A percentile compares a stretch with the other conserved stretches of the same genome.
Conservation (phyloP, 2,329 filamentous ascomycete species). For the Teratosphaeria nubilosa region DNA sequence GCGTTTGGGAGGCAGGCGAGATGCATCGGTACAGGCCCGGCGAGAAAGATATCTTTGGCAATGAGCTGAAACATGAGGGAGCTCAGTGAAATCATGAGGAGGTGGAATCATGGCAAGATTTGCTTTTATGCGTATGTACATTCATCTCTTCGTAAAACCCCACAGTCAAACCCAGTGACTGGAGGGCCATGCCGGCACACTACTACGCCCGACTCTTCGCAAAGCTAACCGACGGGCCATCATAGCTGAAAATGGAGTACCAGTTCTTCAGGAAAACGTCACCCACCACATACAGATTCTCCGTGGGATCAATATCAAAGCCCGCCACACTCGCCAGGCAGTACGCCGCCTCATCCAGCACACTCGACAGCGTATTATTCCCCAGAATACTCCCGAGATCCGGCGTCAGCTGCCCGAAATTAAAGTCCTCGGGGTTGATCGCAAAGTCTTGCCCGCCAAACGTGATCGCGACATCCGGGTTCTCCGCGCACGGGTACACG, state of each 20-base stretch:
- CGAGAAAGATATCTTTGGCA: background rate
- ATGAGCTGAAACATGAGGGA: background rate
- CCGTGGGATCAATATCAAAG: conserved; percentile 10
- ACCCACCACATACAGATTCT: conserved; percentile 15
- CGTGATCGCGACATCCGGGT: conserved; percentile 17
- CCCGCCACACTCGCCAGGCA: conserved; percentile 13
- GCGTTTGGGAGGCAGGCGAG: conserved; percentile 53
- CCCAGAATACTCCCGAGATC: conserved; percentile 8
- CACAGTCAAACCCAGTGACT: background rate
- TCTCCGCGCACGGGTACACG: conserved; percentile 24
- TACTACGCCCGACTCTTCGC: conserved; percentile 7
- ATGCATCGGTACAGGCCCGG: background rate
- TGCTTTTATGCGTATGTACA: background rate
- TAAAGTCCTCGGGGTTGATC: conserved; percentile 13
- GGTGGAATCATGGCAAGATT: background rate
- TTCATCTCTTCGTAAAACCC: background rate
- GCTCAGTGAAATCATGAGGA: background rate
- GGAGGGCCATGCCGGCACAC: background rate
- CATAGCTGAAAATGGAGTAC: conserved; percentile 14
- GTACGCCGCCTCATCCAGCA: conserved; percentile 2
- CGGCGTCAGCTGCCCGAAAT: conserved; percentile 9
- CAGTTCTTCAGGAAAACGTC: conserved; percentile 18
- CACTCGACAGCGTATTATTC: conserved; percentile 3
- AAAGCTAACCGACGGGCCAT: conserved; percentile 12
- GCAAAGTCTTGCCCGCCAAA: conserved; percentile 19